Percentiles rank a stretch among this genome's conserved stretches.
Conservation (phyloP, 2,329 filamentous ascomycete genomes). For the Akanthomyces muscarius region DNA sequence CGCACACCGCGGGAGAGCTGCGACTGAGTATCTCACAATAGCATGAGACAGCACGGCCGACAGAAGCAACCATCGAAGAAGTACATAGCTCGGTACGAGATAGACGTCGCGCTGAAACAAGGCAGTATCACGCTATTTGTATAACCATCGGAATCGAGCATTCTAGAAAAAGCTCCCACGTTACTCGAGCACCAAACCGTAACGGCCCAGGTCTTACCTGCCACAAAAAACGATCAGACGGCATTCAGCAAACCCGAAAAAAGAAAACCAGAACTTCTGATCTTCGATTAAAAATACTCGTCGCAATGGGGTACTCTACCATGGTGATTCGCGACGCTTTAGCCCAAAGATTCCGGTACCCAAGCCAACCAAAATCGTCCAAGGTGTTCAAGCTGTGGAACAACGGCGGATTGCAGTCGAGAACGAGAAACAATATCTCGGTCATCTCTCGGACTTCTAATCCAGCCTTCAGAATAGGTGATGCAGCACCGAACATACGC, state of each 20-base stretch:
- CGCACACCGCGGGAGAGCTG: background rate
- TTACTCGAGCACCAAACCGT: background rate
- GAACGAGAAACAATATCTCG: background rate
- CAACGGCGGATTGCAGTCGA: background rate
- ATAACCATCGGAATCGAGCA: background rate
- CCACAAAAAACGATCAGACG: background rate
- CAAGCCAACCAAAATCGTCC: background rate
- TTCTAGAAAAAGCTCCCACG: background rate
- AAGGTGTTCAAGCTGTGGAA: background rate
- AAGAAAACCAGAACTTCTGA: background rate
- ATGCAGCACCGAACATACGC: background rate
- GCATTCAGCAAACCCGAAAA: background rate
- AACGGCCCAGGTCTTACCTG: background rate
- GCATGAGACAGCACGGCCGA: background rate
- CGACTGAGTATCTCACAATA: background rate
- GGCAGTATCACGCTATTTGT: no score
- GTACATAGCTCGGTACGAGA: background rate
- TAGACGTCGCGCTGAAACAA: background rate
- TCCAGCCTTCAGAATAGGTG: background rate
- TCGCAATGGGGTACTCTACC: background rate
- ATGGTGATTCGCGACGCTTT: background rate
- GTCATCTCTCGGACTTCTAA: no score
- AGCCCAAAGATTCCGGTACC: background rate
- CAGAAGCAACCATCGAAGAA: background rate
- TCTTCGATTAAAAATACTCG: background rate